Conservation (phyloP, 352 stramenopile genomes). For the Phytophthora hibernalis region DNA sequence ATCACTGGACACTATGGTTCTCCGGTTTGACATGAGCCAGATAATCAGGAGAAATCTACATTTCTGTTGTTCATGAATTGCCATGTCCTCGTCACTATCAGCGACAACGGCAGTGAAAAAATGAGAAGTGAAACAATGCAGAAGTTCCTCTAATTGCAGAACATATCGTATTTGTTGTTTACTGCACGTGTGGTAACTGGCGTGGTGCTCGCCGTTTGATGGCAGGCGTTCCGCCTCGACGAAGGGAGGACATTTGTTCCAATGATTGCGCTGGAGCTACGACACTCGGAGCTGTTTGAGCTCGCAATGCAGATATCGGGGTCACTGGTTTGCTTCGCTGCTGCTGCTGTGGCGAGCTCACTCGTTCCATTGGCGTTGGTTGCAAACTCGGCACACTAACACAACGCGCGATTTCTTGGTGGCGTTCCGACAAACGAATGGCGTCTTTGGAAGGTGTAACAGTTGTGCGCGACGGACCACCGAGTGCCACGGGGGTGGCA, state of each 20-base stretch:
- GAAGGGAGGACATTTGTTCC: slow-evolving; percentile 2
- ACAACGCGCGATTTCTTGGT: slow-evolving; percentile 56
- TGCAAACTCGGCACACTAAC: slow-evolving; percentile 65
- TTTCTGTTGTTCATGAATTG: no score
- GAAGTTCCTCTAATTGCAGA: no score
- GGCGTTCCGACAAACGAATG: slow-evolving; percentile 27
- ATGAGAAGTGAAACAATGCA: no score
- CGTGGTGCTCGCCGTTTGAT: slow-evolving; percentile 30
- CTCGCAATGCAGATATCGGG: background rate
- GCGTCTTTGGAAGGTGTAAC: slow-evolving; percentile 45
- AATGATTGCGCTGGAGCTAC: background rate
- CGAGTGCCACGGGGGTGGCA: slow-evolving; percentile 20
- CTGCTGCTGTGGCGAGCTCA: slow-evolving; percentile 30
- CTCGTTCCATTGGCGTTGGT: slow-evolving; percentile 66
- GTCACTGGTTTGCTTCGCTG: slow-evolving; percentile 7
- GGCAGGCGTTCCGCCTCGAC: slow-evolving; percentile 27
- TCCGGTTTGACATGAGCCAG: no score
- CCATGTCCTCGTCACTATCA: no score
- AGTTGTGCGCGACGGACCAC: slow-evolving; percentile 20
- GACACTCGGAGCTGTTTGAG: slow-evolving; percentile 18
- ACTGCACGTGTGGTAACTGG: slow-evolving; percentile 37
- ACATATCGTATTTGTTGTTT: no score
- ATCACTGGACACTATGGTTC: no score
- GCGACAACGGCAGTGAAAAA: no score
- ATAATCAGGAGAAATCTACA: no score